Evolutionary conservation across 2,329 filamentous ascomycete species (phyloP), one percentile per base, ranked within the genome.

Genomic region (Lasiodiplodia gonubiensis): DNA sequence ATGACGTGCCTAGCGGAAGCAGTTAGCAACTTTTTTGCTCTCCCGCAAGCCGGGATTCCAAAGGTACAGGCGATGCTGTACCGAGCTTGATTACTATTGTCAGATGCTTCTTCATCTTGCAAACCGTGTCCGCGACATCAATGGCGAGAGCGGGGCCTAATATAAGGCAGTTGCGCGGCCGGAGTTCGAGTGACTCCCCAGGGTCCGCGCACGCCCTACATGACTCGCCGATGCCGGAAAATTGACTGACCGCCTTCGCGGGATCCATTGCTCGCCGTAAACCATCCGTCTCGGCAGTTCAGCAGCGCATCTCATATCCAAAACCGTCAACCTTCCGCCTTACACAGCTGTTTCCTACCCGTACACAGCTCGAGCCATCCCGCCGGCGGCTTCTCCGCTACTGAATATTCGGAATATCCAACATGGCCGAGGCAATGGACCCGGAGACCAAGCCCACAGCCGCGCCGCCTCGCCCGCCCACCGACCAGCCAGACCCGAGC

Each of bases 31-130:
- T 72, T 64, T 46, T 42, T 51, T 64, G 69, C 68, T 71, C 71
- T 71, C 69, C 67, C 10, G 33, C n/a, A n/a, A 27, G 69, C 68
- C 65, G 55, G 67, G 68, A 35, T 64, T 66, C 14, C 70, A n/a
- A 42, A 27, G 67, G 48, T 76, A 77, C 75, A 72, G 70, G 71
- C 68, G 59, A 67, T 64, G 60, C 73, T 73, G 73, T 86, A 95
- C 92, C 92, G 71, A 96, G 87, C 83, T 96, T 96, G 75, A 96
- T 94, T 73, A 96, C 92, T 70, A 95, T 87, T 65, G 89, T 92
- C 72, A 92, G 85, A 74, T 88, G 85, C 77, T 88, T 90, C 83
- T 88, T 92, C 89, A 91, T 92, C 71, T 78, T 86, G 86, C 51
- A 49, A 25, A 42, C 25, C 16, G 42, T 42, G 51, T 48, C 64